phyloP scores from a whole-genome alignment of 768 basidiomycete species.

The Sarcodon aspratus region DNA sequence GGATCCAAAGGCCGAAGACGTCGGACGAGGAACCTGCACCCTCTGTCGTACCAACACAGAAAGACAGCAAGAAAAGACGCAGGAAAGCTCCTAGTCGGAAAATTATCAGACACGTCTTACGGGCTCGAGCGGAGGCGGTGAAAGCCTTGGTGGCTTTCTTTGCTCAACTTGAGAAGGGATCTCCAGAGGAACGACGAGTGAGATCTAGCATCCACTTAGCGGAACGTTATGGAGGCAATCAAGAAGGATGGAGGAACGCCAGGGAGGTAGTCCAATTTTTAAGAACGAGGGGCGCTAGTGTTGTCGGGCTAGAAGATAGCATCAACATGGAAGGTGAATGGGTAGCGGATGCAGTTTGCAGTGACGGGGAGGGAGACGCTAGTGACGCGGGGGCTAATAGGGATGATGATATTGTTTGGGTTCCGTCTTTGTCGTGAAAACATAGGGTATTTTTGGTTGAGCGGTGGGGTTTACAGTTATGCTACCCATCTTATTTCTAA shows the following conservation, averaged over 20 bases:
- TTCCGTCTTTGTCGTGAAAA: not conserved
- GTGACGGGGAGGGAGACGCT: slow-evolving; percentile 37
- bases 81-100: slow-evolving; percentile 63
- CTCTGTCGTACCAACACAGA: slow-evolving; percentile 6
- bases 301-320: slow-evolving; percentile 36
- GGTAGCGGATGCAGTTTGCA: slow-evolving; percentile 43
- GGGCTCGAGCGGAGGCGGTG: slow-evolving; percentile 76
- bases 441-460: no score
- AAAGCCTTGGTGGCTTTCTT: slow-evolving; percentile 67
- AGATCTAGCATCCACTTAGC: slow-evolving; percentile 39
- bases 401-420: slow-evolving; percentile 1
- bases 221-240: slow-evolving; percentile 15
- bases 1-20: slow-evolving; percentile 43
- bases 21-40: slow-evolving; percentile 8
- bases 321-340: slow-evolving; percentile 44
- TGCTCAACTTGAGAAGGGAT: slow-evolving; percentile 37
- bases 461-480: no score
- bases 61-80: slow-evolving; percentile 7
- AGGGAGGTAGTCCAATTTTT: slow-evolving; percentile 67
- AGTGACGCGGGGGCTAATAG: slow-evolving; percentile 7
- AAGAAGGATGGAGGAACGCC: slow-evolving; percentile 48
- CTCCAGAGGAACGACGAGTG: slow-evolving; percentile 33
- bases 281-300: slow-evolving; percentile 58
- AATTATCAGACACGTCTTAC: slow-evolving; percentile 81
- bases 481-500: no score